Evolutionary conservation across 2,329 filamentous ascomycete genomes (phyloP).

Genomic region (Hymenoscyphus salicellus): DNA sequence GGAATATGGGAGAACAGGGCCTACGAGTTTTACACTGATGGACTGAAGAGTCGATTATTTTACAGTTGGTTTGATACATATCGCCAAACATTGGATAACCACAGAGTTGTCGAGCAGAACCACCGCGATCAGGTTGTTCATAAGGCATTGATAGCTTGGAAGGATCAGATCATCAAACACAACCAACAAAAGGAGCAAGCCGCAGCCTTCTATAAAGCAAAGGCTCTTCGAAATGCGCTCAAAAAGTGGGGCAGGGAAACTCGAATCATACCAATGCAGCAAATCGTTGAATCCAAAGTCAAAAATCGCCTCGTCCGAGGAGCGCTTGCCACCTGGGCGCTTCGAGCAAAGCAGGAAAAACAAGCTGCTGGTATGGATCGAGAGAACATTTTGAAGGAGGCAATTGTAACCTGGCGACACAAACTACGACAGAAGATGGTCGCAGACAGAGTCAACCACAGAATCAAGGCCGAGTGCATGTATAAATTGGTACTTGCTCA

Average conservation of each 20-base stretch:
- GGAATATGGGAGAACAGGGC: constrained; percentile 33
- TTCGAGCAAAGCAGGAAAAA: constrained; percentile 42
- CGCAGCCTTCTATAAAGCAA: constrained; percentile 13
- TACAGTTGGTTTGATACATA: constrained; percentile 27
- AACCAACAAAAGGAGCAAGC: constrained; percentile 20
- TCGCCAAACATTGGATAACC: constrained; percentile 21
- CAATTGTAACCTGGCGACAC: constrained; percentile 62
- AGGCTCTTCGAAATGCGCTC: constrained; percentile 19
- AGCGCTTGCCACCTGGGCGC: constrained; percentile 49
- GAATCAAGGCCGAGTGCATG: constrained; percentile 52
- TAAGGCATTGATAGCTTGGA: constrained; percentile 28
- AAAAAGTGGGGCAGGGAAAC: constrained; percentile 31
- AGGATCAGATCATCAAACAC: constrained; percentile 16
- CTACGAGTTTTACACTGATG: constrained; percentile 20
- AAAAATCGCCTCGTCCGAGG: constrained; percentile 45
- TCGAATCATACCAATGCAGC: constrained; percentile 28
- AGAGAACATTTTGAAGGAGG: constrained; percentile 52
- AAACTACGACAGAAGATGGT: constrained; percentile 53
- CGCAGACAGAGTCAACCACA: constrained; percentile 51
- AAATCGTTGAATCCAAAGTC: constrained; percentile 43
- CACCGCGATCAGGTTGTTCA: constrained; percentile 14
- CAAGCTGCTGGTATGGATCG: constrained; percentile 50
- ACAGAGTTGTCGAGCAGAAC: constrained; percentile 19
- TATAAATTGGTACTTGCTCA: constrained; percentile 61
- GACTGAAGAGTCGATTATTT: constrained; percentile 21